A percentile compares a stretch with the other conserved stretches of the same genome.
phyloP scores from a whole-genome alignment of 2,329 filamentous ascomycete species.

The Knufia fluminis region DNA sequence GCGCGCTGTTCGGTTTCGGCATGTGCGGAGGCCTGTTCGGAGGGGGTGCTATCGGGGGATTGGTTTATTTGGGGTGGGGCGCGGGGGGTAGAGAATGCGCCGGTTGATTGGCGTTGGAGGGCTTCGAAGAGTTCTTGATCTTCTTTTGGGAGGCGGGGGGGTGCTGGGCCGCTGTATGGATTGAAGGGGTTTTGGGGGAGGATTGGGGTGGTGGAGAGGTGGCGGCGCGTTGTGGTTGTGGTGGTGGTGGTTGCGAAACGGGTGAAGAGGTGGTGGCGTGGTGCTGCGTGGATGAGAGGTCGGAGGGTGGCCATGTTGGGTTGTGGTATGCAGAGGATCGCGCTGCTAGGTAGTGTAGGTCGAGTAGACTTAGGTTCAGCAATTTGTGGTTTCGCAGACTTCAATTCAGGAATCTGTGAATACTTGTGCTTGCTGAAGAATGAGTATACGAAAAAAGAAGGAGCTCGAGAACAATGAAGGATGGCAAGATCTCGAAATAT shows the following conservation, averaged over 20 bases:
- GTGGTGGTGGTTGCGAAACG: conserved; percentile 15
- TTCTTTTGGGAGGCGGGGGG: conserved; percentile 76
- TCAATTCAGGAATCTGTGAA: too few species aligned
- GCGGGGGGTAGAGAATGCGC: conserved; percentile 60
- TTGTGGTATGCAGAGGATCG: too few species aligned
- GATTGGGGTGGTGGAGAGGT: background rate
- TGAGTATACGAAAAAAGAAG: too few species aligned
- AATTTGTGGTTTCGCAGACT: too few species aligned
- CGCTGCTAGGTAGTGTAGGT: too few species aligned
- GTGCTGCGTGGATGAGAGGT: conserved; percentile 11
- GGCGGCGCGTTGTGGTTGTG: conserved; percentile 15
- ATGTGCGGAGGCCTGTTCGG: conserved; percentile 18
- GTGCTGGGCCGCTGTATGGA: conserved; percentile 46
- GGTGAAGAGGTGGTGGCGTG: conserved; percentile 14
- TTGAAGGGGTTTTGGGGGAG: background rate
- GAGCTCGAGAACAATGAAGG: too few species aligned
- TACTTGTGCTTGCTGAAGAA: too few species aligned
- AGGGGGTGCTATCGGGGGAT: conserved; percentile 32
- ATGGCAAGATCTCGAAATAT: too few species aligned
- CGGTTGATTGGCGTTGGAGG: conserved; percentile 69
- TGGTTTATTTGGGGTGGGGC: conserved; percentile 41
- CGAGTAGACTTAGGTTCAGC: too few species aligned
- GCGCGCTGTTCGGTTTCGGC: conserved; percentile 19
- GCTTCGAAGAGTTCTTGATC: conserved; percentile 86
- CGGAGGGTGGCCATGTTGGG: background rate